These are phyloP conservation scores for Nematodospora anomalae DNA, from an alignment of 1,139 yeast genomes.

Conservation along the genomic window DNA sequence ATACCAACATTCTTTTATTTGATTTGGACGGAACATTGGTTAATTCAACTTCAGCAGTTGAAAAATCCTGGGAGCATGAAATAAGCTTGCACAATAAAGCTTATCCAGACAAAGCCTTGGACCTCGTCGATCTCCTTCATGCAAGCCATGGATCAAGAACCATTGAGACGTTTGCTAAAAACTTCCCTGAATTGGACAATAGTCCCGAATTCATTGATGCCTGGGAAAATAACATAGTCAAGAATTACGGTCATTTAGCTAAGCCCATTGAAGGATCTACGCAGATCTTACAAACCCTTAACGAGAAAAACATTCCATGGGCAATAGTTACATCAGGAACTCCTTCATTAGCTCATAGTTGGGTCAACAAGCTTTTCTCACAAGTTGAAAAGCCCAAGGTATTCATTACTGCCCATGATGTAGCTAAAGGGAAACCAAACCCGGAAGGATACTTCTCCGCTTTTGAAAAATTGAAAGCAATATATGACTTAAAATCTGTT, in stretches of 20 bases:
- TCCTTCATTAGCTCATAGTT: conserved; percentile 18
- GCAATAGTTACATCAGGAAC: conserved; percentile 26
- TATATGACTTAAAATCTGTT: conserved; percentile 2
- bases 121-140: conserved; percentile 15
- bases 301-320: conserved; percentile 16
- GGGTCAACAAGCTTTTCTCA: conserved; percentile 19
- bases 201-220: conserved; percentile 14
- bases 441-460: conserved; percentile 24
- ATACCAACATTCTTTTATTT: conserved; percentile 15
- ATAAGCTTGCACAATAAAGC: conserved; percentile 17
- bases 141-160: conserved; percentile 22
- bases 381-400: conserved; percentile 16
- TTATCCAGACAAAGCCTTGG: conserved; percentile 11
- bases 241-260: conserved; percentile 21
- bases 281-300: conserved; percentile 15
- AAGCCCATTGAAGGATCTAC: conserved; percentile 18
- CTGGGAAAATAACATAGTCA: conserved; percentile 19
- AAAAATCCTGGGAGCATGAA: conserved; percentile 20
- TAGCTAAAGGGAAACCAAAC: conserved; percentile 14
- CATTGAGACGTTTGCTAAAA: conserved; percentile 16
- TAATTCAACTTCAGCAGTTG: conserved; percentile 22
- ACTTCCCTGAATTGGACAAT: conserved; percentile 17
- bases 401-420: conserved; percentile 25
- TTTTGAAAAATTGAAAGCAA: conserved; percentile 11
- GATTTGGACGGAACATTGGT: conserved; percentile 26